These are phyloP conservation scores for Chaetoscypha palmicola DNA, from an alignment of 2,329 filamentous ascomycete species.

Conservation along the genomic window DNA sequence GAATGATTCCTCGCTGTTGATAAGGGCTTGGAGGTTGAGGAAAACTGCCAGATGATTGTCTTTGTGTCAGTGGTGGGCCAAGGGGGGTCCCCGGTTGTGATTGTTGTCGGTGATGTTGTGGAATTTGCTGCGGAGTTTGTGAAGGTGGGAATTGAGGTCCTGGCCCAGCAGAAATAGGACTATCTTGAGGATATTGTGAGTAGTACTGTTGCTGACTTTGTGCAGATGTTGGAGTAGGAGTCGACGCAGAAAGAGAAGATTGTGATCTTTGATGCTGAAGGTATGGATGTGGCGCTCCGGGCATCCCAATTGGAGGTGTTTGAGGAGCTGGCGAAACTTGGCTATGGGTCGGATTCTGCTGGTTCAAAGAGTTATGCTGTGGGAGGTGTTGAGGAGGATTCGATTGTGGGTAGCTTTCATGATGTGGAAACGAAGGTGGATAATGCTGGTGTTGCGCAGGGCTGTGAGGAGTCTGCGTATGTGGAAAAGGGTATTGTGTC, in stretches of 20 bases:
- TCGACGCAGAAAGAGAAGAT: slow-evolving; percentile 52
- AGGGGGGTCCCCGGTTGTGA: slow-evolving; percentile 38
- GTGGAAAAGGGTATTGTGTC: slow-evolving; percentile 30
- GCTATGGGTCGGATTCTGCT: slow-evolving; percentile 9
- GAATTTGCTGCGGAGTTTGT: slow-evolving; percentile 9
- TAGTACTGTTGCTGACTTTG: slow-evolving; percentile 52
- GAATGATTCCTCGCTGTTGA: slow-evolving; percentile 41
- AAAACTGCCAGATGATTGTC: slow-evolving; percentile 39
- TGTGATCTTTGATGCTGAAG: slow-evolving; percentile 43
- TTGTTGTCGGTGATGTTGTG: slow-evolving; percentile 27
- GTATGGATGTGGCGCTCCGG: slow-evolving; percentile 28
- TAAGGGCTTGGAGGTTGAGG: slow-evolving; percentile 54
- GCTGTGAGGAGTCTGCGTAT: slow-evolving; percentile 27
- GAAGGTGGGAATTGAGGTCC: background rate
- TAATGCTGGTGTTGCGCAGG: slow-evolving; percentile 30
- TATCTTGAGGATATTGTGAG: slow-evolving; percentile 44
- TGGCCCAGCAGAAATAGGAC: slow-evolving; percentile 35
- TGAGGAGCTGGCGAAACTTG: slow-evolving; percentile 29
- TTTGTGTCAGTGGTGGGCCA: slow-evolving; percentile 41
- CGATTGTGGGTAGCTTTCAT: slow-evolving; percentile 27
- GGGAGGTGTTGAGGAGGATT: slow-evolving; percentile 23
- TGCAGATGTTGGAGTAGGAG: slow-evolving; percentile 58
- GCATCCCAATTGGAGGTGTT: slow-evolving; percentile 30
- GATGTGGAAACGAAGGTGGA: slow-evolving; percentile 22
- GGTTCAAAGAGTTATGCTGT: slow-evolving; percentile 21